phyloP scores from a whole-genome alignment of 1,284 basidiomycete genomes.

The Violaceomyces palustris region DNA sequence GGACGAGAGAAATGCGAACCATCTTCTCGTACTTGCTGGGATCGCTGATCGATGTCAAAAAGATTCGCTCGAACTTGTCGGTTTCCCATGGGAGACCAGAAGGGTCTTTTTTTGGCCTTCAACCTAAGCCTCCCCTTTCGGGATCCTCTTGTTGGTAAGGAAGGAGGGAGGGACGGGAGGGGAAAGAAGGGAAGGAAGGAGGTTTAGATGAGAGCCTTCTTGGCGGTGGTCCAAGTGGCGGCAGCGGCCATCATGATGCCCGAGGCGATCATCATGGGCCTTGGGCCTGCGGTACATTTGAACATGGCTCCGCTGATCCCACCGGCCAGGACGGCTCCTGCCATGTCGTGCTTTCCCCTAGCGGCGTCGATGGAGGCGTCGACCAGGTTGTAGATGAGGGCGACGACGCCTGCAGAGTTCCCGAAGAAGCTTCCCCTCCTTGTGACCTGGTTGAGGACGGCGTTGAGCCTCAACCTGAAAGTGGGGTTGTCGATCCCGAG shows the following conservation, averaged over 20 bases:
- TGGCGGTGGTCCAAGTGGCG: conserved; percentile 70
- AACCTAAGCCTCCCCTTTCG: too few relatives aligned
- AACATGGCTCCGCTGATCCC: conserved; percentile 84
- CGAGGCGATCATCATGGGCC: conserved; percentile 80
- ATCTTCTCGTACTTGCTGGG: too few relatives aligned
- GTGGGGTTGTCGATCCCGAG: conserved; percentile 58
- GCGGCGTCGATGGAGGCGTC: conserved; percentile 87
- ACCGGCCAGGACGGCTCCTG: conserved; percentile 86
- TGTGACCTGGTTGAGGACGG: conserved; percentile 91
- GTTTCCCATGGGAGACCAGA: too few relatives aligned
- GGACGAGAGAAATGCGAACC: too few relatives aligned
- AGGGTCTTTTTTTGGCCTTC: too few relatives aligned
- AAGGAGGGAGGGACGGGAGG: too few relatives aligned
- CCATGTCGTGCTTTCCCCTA: conserved; percentile 85
- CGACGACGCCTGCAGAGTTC: conserved; percentile 94
- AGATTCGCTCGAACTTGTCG: too few relatives aligned
- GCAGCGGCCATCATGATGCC: conserved; percentile 81
- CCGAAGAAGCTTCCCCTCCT: conserved; percentile 94
- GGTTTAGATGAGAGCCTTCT: conserved; percentile 18
- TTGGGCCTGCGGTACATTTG: conserved; percentile 89
- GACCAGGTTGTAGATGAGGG: conserved; percentile 90
- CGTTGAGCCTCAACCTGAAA: conserved; percentile 87
- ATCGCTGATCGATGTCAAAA: too few relatives aligned
- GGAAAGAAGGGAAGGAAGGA: too few relatives aligned
- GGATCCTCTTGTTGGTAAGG: too few relatives aligned